Evolutionary conservation across 2,329 filamentous ascomycete species (phyloP).

Genomic region (Ampelomyces quisqualis): DNA sequence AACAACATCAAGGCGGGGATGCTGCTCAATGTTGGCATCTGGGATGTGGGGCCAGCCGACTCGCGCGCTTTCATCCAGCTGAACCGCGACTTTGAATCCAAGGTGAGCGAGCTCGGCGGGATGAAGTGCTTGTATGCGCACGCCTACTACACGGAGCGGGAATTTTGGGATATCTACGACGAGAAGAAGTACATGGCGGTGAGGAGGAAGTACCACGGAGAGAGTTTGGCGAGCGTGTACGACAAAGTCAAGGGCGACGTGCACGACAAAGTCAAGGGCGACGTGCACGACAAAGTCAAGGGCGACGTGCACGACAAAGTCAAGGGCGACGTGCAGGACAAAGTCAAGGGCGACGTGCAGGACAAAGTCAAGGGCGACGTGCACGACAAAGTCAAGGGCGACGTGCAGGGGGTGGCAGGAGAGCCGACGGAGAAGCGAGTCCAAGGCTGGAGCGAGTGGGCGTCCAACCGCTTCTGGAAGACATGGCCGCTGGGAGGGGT

Average conservation of each 20-base stretch:
- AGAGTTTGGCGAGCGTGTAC: constrained; percentile 65
- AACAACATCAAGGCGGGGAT: constrained; percentile 32
- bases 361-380: too few species aligned
- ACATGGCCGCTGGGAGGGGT: constrained; percentile 44
- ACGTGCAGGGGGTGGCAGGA: constrained; percentile 41
- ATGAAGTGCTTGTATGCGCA: constrained; percentile 89
- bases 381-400: constrained; percentile 64
- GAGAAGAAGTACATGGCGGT: constrained; percentile 62
- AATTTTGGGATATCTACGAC: constrained; percentile 69
- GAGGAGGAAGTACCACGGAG: constrained; percentile 63
- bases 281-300: too few species aligned
- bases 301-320: too few species aligned
- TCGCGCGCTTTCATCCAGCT: constrained; percentile 61
- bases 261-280: too few species aligned
- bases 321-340: too few species aligned
- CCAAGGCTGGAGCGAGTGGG: constrained; percentile 34
- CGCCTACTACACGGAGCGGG: constrained; percentile 72
- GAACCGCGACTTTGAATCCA: constrained; percentile 71
- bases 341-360: too few species aligned
- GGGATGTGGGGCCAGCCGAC: constrained; percentile 70
- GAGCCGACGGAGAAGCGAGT: constrained; percentile 5
- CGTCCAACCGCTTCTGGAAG: constrained; percentile 30
- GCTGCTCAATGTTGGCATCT: constrained; percentile 60
- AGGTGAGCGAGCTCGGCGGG: constrained; percentile 68
- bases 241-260: constrained; percentile 61